A percentile compares a stretch with the other conserved stretches of the same genome.
Conservation (phyloP, 225 moss, liverwort and hornwort genomes). For the Climacium dendroides region DNA sequence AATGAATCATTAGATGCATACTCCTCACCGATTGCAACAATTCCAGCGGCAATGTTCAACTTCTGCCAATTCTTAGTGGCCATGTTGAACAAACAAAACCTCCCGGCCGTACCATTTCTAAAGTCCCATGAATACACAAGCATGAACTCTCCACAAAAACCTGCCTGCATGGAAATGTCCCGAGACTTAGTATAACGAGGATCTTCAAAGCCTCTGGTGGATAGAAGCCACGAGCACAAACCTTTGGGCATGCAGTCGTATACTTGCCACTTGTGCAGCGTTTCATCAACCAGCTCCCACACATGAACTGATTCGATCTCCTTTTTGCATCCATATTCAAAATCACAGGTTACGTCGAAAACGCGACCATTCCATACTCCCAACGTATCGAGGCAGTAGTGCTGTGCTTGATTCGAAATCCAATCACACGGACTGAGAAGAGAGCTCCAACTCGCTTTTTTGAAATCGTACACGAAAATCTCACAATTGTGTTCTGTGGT, state of each 20-base stretch:
- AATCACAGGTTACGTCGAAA: not conserved
- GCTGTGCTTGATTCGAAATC: not conserved
- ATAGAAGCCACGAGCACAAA: not conserved
- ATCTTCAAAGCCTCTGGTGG: not conserved
- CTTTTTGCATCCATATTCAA: not conserved
- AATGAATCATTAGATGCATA: not conserved
- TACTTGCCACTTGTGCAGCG: not conserved
- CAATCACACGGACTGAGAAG: not conserved
- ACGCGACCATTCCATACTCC: not conserved
- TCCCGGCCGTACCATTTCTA: not conserved
- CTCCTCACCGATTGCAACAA: not conserved
- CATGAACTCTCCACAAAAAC: not conserved
- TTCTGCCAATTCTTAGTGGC: constrained; percentile 1
- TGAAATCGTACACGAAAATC: not conserved
- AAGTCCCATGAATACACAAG: not conserved
- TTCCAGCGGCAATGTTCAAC: not conserved
- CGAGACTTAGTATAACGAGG: not conserved
- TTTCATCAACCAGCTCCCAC: not conserved
- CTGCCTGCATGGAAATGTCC: not conserved
- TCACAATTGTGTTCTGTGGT: not conserved
- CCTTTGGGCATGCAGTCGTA: not conserved
- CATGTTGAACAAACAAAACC: constrained; percentile 1
- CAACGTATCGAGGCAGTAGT: not conserved
- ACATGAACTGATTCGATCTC: not conserved
- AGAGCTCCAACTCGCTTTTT: not conserved